A percentile compares a stretch with the other conserved stretches of the same genome.
Conservation (phyloP, 495 filamentous ascomycete species). For the Aspergillus funiculosus region DNA sequence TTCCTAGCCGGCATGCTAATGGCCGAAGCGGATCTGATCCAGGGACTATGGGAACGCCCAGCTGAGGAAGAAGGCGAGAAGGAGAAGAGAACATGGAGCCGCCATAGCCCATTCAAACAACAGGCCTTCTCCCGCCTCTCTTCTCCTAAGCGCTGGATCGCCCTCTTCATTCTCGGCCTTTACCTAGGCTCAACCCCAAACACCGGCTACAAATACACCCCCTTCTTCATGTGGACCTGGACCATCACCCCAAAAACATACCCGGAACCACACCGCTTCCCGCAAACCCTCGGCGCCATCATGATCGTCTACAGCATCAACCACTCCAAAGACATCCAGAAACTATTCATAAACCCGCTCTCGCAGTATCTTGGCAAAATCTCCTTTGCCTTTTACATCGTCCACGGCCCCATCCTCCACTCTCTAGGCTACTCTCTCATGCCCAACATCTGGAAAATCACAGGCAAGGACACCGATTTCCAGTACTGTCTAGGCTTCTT, state of each 20-base stretch:
- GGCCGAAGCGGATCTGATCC: conserved; percentile 52
- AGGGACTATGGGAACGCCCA: conserved; percentile 37
- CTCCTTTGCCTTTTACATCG: conserved; percentile 59
- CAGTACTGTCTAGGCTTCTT: conserved; percentile 49
- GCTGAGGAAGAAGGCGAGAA: conserved; percentile 10
- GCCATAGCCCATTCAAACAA: conserved; percentile 21
- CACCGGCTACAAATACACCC: conserved; percentile 40
- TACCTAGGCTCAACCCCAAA: conserved; percentile 43
- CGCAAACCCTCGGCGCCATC: conserved; percentile 48
- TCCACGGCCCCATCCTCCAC: conserved; percentile 55
- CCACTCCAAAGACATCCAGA: conserved; percentile 47
- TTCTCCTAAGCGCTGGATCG: conserved; percentile 50
- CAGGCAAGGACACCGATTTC: conserved; percentile 47
- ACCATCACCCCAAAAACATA: conserved; percentile 38
- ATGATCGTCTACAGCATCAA: conserved; percentile 52
- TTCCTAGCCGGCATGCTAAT: conserved; percentile 56
- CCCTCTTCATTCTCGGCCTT: conserved; percentile 37
- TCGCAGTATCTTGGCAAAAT: conserved; percentile 60
- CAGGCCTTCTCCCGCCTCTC: conserved; percentile 33
- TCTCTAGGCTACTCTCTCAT: conserved; percentile 45
- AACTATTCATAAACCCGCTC: conserved; percentile 48
- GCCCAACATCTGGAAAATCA: conserved; percentile 48
- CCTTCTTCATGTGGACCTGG: conserved; percentile 41
- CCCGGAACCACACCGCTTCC: conserved; percentile 40
- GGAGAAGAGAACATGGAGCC: conserved; percentile 21